Conservation (phyloP, 2,329 filamentous ascomycete species). For the Orbilia quercus region DNA sequence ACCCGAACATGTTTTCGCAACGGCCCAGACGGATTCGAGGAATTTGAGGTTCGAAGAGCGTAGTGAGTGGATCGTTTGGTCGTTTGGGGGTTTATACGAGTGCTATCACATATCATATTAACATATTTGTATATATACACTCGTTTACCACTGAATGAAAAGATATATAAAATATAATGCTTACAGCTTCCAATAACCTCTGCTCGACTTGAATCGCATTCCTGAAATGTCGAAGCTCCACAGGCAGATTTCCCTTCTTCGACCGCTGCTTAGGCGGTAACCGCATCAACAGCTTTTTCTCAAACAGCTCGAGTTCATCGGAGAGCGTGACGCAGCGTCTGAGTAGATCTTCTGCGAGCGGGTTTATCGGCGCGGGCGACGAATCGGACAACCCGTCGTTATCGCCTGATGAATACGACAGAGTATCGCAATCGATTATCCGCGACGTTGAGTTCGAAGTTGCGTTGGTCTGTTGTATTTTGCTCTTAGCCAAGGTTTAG, state of each 20-base stretch:
- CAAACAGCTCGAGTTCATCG: conserved; percentile 58
- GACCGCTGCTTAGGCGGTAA: conserved; percentile 61
- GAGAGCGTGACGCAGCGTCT: conserved; percentile 60
- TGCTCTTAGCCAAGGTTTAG: conserved; percentile 5
- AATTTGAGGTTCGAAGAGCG: conserved; percentile 75
- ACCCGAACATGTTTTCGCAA: conserved; percentile 70
- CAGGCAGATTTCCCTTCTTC: conserved; percentile 63
- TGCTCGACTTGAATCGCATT: conserved; percentile 66
- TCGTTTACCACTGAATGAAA: conserved; percentile 4
- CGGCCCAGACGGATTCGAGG: conserved; percentile 72
- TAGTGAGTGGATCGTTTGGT: conserved; percentile 68
- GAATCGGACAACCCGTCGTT: conserved; percentile 7
- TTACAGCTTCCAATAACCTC: conserved; percentile 65
- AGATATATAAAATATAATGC: conserved; percentile 6
- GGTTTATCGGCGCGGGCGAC: conserved; percentile 48
- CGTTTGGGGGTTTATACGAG: conserved; percentile 54
- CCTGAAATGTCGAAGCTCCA: conserved; percentile 68
- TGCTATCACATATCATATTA: conserved; percentile 50
- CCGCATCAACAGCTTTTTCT: conserved; percentile 55
- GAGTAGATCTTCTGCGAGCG: conserved; percentile 60
- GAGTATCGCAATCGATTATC: conserved; percentile 35
- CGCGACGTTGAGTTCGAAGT: conserved; percentile 14
- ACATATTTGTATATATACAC: conserved; percentile 53
- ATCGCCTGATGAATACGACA: conserved; percentile 32
- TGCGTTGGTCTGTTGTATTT: conserved; percentile 36